Percentiles rank a stretch among this genome's conserved stretches.
These are phyloP conservation scores for Colletotrichum nymphaeae DNA, from an alignment of 2,329 filamentous ascomycete genomes.

Conservation along the genomic window DNA sequence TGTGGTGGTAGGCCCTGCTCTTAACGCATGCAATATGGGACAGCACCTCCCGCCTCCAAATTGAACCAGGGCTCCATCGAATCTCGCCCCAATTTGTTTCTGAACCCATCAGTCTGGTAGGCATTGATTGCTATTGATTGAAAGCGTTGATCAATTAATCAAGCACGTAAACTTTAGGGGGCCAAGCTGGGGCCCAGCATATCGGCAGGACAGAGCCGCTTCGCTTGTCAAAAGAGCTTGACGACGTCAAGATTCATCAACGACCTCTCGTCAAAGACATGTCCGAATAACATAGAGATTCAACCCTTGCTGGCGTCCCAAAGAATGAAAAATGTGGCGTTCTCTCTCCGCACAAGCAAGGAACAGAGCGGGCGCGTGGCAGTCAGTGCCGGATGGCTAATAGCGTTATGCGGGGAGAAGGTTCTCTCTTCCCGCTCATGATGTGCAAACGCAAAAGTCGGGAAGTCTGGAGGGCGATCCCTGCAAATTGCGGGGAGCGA, in stretches of 20 bases:
- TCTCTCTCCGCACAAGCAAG: slow-evolving; percentile 11
- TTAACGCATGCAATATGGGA: slow-evolving; percentile 25
- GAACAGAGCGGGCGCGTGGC: slow-evolving; percentile 18
- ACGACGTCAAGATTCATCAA: not conserved
- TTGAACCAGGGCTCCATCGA: slow-evolving; percentile 14
- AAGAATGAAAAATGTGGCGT: slow-evolving; percentile 2
- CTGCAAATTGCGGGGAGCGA: slow-evolving; percentile 24
- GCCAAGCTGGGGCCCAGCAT: slow-evolving; percentile 27
- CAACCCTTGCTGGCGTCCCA: not conserved
- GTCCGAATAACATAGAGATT: too few species aligned
- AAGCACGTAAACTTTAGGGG: not conserved
- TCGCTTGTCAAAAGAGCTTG: slow-evolving; percentile 42
- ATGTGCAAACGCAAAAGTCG: slow-evolving; percentile 15
- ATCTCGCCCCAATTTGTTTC: not conserved
- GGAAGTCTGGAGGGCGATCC: slow-evolving; percentile 6
- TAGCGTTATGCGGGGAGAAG: slow-evolving; percentile 29
- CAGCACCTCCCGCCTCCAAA: slow-evolving; percentile 29
- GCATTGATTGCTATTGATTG: slow-evolving; percentile 15
- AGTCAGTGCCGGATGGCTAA: slow-evolving; percentile 25
- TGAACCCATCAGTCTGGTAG: slow-evolving; percentile 9
- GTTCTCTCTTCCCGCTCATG: slow-evolving; percentile 16
- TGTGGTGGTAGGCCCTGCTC: slow-evolving; percentile 21
- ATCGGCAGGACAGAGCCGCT: slow-evolving; percentile 45
- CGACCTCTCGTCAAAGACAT: not conserved
- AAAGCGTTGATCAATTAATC: slow-evolving; percentile 27